Base-by-base conservation (phyloP, 2,329 filamentous ascomycete species). In the Ophiostoma tasmaniense region DNA sequence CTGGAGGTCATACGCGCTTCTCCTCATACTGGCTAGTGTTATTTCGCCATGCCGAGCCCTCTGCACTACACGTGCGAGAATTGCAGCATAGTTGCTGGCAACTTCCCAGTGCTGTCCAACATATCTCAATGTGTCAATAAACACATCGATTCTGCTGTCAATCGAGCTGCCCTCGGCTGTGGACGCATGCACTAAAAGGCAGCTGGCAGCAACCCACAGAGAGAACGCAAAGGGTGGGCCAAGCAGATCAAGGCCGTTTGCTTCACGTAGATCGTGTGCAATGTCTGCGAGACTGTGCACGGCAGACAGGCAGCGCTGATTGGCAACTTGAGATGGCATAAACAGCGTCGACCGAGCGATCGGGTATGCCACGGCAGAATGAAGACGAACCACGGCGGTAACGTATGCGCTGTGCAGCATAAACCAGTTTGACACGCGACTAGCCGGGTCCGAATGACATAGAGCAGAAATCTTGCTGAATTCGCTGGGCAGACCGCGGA, bases 171-270 rank as follows among this genome's bases (percentile, higher is more conserved):
- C n/a, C 1, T 42, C 68, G 17, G 37, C 28, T 7, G 92, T 96
- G 11, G 91, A 94, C n/a, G 92, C 92, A 76, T 97, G 93, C 3
- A 97, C 93, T 14, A 97, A 87, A 3, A 97, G 82, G 2, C 97
- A 83, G 2, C 93, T 89, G 7, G 93, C 92, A 3, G 91, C 92
- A 17, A 97, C 93, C 93, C 93, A 97, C 1, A 97, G 83, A 0
- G 91, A 92, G 76, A 96, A 97, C 2, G 93, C 93, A 76, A 97
- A 97, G 0, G 92, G 93, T 0, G 93, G 93, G 0, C 93, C 93
- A 17, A 97, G 85, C 76, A 93, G 92, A 68, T 87, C 84, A 20
- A 97, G 82, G 76, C 96, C 85, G 67, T 85, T 84, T 73, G 92
- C 90, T 70, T 87, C 87, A 35, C 90, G 85, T 6, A 96, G 91